These are phyloP conservation scores for Coniferiporia weirii DNA, from an alignment of 1,284 basidiomycete species.

Conservation along the genomic window DNA sequence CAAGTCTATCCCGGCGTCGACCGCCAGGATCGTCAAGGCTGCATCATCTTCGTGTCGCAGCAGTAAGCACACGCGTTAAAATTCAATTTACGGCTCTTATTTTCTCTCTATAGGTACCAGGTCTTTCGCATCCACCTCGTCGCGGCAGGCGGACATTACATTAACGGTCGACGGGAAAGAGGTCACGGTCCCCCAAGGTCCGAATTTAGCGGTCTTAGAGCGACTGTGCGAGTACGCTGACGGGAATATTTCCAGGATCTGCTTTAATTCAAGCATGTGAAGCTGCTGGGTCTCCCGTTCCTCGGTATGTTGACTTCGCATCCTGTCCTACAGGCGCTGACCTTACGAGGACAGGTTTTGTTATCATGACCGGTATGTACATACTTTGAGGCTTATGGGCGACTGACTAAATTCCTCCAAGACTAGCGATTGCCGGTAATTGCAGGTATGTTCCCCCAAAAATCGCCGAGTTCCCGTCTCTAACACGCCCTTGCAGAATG, in stretches of 20 bases:
- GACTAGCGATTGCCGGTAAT: conserved; percentile 91
- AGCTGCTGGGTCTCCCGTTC: conserved; percentile 74
- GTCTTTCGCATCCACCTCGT: conserved; percentile 59
- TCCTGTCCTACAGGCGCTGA: conserved; percentile 16
- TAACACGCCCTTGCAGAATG: conserved; percentile 53
- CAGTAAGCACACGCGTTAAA: conserved; percentile 31
- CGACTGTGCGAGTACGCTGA: conserved; percentile 16
- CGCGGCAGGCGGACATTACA: conserved; percentile 75
- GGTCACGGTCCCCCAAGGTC: conserved; percentile 89
- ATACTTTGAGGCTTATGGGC: conserved; percentile 21
- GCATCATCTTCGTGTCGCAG: conserved; percentile 38
- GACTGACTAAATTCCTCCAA: conserved; percentile 23
- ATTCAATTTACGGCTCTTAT: neutral
- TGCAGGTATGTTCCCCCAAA: conserved; percentile 63
- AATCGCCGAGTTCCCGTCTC: conserved; percentile 1
- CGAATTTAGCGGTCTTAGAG: conserved; percentile 19
- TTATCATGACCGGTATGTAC: conserved; percentile 79
- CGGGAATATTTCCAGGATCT: conserved; percentile 50
- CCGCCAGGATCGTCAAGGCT: conserved; percentile 62
- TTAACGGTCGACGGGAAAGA: conserved; percentile 91
- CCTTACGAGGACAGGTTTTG: conserved; percentile 60
- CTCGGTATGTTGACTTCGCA: conserved; percentile 46
- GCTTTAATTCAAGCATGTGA: conserved; percentile 97
- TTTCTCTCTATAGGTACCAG: conserved; percentile 40
- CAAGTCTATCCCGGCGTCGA: conserved; percentile 46